Evolutionary conservation across 169 alveolate species (phyloP), one percentile per base, ranked within the genome.

Genomic region (Cryptosporidium parvum): DNA sequence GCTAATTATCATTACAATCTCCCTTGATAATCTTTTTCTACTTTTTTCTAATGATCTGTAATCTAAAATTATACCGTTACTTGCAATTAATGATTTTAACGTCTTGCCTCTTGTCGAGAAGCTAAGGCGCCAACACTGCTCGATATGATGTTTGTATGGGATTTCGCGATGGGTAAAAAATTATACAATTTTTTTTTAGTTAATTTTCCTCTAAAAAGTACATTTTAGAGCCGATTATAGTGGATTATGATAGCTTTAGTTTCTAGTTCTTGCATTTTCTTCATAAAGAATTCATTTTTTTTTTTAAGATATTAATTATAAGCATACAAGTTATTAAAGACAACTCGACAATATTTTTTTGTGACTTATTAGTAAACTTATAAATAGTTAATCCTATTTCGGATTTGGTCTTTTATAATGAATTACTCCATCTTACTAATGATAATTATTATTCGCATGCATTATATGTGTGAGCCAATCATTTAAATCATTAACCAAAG

Each of bases 51-150:
- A 42, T 70, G 86, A 73, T 73, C 86, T 73, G 86, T 56, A 73
- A 73, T 73, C 86, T 73, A 73, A 73, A 56, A 73, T 73, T 73
- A 73, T 73, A 73, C 86, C 86, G 86, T 73, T 73, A 73, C 86
- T 73, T 73, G 86, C 86, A 73, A 73, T 73, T 52, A 73, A 73
- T 73, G 86, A 73, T 73, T 73, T 73, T 73, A 73, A 73, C 70
- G 86, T 73, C 45, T 18, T 56, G 86, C 58, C 86, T 56, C 52
- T 39, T 48, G 67, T 73, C 70, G 58, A 53, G 58, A 69, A 69
- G 72, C 70, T 73, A 73, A 73, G 86, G 86, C 86, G 86, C 71
- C 86, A 73, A 39, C 45, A 56, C 31, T 31, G 52, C 86, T 73
- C 86, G 86, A 73, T 73, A 73, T 73, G 70, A 53, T 73, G 86